These are phyloP conservation scores for Paraphaeosphaeria sporulosa DNA, from an alignment of 2,329 filamentous ascomycete species.

Conservation along the genomic window DNA sequence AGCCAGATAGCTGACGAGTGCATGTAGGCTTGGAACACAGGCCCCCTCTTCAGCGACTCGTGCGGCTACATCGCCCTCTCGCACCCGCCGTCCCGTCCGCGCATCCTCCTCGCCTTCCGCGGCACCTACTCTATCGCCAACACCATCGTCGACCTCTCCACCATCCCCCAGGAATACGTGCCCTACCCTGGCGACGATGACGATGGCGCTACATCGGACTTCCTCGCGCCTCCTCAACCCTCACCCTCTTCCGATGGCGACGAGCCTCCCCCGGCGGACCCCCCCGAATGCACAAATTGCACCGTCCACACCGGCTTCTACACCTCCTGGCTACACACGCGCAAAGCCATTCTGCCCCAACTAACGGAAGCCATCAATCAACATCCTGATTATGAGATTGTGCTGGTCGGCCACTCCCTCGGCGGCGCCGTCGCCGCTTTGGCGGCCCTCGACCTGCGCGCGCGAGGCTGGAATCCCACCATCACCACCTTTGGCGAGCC, in stretches of 20 bases:
- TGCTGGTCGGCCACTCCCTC: constrained; percentile 87
- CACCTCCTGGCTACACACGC: constrained; percentile 80
- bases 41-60: constrained; percentile 83
- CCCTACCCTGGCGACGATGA: constrained; percentile 74
- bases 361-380: constrained; percentile 66
- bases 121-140: constrained; percentile 95
- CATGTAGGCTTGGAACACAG: constrained; percentile 82
- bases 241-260: constrained; percentile 21
- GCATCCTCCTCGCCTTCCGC: constrained; percentile 87
- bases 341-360: constrained; percentile 71
- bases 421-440: constrained; percentile 91
- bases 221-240: constrained; percentile 28
- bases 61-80: constrained; percentile 95
- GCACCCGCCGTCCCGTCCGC: constrained; percentile 64
- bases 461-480: constrained; percentile 75
- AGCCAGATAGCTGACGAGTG: constrained; percentile 10
- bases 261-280: constrained; percentile 38
- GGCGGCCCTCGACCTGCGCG: constrained; percentile 81
- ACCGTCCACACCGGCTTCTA: constrained; percentile 93
- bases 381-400: constrained; percentile 76
- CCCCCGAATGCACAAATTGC: constrained; percentile 78
- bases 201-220: constrained; percentile 44
- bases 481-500: constrained; percentile 96
- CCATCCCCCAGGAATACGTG: constrained; percentile 86
- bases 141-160: constrained; percentile 88